Evolutionary conservation across 805 yeast genomes (phyloP).

Genomic region (Sugiyamaella mastotermitis): DNA sequence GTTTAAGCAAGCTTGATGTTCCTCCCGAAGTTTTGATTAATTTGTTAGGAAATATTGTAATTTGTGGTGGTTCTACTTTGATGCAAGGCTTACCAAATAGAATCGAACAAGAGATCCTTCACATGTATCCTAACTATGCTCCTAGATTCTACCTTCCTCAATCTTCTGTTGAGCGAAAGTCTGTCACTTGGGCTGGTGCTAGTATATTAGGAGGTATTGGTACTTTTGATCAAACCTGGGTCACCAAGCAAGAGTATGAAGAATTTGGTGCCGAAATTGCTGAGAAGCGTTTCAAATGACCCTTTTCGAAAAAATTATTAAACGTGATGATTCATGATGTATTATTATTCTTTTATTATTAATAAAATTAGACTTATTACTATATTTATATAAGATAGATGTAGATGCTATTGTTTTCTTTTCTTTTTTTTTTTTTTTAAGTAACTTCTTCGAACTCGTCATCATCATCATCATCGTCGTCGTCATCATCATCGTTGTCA

Average conservation of each 20-base stretch:
- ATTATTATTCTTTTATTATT: no score
- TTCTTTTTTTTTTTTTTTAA: no score
- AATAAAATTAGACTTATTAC: no score
- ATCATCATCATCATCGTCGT: conserved; percentile 43
- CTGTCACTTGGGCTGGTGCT: conserved; percentile 69
- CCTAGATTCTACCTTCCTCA: conserved; percentile 37
- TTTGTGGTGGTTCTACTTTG: conserved; percentile 56
- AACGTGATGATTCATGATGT: no score
- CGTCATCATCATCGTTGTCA: conserved; percentile 41
- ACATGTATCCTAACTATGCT: conserved; percentile 46
- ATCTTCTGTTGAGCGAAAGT: conserved; percentile 46
- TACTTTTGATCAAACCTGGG: conserved; percentile 49
- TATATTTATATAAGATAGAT: no score
- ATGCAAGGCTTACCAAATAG: conserved; percentile 52
- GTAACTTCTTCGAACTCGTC: conserved; percentile 32
- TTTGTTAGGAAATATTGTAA: conserved; percentile 42
- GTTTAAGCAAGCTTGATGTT: conserved; percentile 44
- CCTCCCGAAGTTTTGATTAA: conserved; percentile 37
- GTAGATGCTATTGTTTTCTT: no score
- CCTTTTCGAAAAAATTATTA: background rate
- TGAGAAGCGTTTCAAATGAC: conserved; percentile 34
- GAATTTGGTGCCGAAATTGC: conserved; percentile 46
- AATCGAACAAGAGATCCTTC: conserved; percentile 48
- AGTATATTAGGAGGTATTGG: conserved; percentile 59
- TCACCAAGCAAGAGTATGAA: conserved; percentile 57